phyloP scores from a whole-genome alignment of 805 yeast species.

The Komagataella ulmi region DNA sequence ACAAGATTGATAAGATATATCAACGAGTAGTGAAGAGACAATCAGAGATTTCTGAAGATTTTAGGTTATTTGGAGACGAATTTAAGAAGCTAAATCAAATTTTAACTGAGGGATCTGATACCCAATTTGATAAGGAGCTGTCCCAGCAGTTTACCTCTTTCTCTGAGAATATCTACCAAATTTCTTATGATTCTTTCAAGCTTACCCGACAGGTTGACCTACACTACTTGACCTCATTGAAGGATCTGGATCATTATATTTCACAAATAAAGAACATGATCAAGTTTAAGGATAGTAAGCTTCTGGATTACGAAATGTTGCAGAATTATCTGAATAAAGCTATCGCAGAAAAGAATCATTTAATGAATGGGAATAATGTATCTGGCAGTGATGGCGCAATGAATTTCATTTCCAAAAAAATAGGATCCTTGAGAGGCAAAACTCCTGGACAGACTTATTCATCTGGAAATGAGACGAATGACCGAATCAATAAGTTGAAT shows the following conservation, averaged over 20 bases:
- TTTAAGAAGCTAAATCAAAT: slow-evolving; percentile 44
- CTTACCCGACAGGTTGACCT: slow-evolving; percentile 47
- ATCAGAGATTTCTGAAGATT: slow-evolving; percentile 60
- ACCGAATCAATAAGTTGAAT: slow-evolving; percentile 26
- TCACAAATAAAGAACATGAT: slow-evolving; percentile 52
- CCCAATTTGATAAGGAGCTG: slow-evolving; percentile 4
- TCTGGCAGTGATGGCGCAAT: slow-evolving; percentile 21
- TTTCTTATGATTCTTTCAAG: slow-evolving; percentile 13
- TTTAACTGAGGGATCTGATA: slow-evolving; percentile 15
- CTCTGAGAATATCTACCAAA: slow-evolving; percentile 24
- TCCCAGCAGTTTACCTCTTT: slow-evolving; percentile 19
- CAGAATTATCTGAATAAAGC: slow-evolving; percentile 69
- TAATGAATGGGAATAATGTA: slow-evolving; percentile 21
- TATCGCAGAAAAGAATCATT: slow-evolving; percentile 38
- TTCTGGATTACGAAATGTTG: slow-evolving; percentile 79
- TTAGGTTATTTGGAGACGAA: slow-evolving; percentile 57
- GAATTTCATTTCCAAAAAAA: slow-evolving; percentile 26
- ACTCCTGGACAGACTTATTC: slow-evolving; percentile 10
- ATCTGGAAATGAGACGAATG: slow-evolving; percentile 23
- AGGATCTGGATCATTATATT: slow-evolving; percentile 79
- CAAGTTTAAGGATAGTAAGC: slow-evolving; percentile 81
- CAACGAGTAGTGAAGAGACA: slow-evolving; percentile 60
- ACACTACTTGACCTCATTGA: slow-evolving; percentile 68
- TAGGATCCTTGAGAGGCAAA: slow-evolving; percentile 24
- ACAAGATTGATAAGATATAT: slow-evolving; percentile 68